Conservation (phyloP, 2,329 filamentous ascomycete genomes). For the Colletotrichum zoysiae region DNA sequence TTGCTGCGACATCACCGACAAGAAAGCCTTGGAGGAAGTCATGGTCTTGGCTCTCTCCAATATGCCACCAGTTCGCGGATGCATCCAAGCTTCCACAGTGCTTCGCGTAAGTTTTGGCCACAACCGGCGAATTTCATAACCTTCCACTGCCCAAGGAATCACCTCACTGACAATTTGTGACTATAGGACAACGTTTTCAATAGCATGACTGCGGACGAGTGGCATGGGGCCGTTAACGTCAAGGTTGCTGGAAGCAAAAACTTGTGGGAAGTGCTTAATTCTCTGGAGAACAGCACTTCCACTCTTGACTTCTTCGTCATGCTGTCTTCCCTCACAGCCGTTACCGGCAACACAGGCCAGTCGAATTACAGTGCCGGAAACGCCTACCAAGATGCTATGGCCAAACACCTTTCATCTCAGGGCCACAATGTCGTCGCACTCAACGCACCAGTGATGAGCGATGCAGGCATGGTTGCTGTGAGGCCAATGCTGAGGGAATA, state of each 20-base stretch:
- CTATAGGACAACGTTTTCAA: constrained; percentile 49
- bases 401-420: constrained; percentile 52
- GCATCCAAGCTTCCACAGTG: constrained; percentile 60
- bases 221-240: constrained; percentile 47
- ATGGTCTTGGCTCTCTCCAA: constrained; percentile 36
- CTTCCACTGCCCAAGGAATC: background rate
- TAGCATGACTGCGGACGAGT: constrained; percentile 46
- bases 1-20: constrained; percentile 44
- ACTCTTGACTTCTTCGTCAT: constrained; percentile 53
- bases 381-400: constrained; percentile 56
- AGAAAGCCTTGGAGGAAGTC: constrained; percentile 41
- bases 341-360: constrained; percentile 53
- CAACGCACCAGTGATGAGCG: constrained; percentile 57
- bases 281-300: constrained; percentile 2
- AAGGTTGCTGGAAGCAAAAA: constrained; percentile 51
- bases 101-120: constrained; percentile 44
- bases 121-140: background rate
- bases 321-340: constrained; percentile 48
- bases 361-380: constrained; percentile 60
- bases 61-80: constrained; percentile 54
- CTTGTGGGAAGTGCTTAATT: constrained; percentile 48
- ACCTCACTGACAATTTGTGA: background rate
- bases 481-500: constrained; percentile 27
- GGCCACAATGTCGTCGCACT: constrained; percentile 61
- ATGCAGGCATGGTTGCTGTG: constrained; percentile 46